These are phyloP conservation scores for Aspergillus olivimuriae DNA, from an alignment of 495 filamentous ascomycete genomes.

Conservation along the genomic window DNA sequence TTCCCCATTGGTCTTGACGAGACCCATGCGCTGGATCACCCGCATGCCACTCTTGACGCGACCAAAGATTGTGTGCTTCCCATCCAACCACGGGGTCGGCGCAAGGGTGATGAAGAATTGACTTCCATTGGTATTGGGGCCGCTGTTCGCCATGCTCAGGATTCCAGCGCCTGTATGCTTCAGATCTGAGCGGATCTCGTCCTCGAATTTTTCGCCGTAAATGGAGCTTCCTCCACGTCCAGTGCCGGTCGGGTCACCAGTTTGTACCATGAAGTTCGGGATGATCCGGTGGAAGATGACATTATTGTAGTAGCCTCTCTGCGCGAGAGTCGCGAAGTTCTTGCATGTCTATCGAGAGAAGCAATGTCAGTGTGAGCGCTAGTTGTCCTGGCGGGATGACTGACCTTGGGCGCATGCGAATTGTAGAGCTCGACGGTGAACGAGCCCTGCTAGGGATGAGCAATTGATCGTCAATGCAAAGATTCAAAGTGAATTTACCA, in stretches of 20 bases:
- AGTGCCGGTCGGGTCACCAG: slow-evolving; percentile 92
- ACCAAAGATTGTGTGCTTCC: slow-evolving; percentile 97
- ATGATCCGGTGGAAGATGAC: slow-evolving; percentile 92
- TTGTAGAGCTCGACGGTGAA: slow-evolving; percentile 89
- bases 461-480: not conserved
- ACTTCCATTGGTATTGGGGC: slow-evolving; percentile 88
- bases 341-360: slow-evolving; percentile 58
- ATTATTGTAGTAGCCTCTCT: slow-evolving; percentile 79
- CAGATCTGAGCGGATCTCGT: slow-evolving; percentile 71
- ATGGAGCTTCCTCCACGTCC: slow-evolving; percentile 86
- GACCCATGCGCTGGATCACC: slow-evolving; percentile 81
- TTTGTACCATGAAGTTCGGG: slow-evolving; percentile 94
- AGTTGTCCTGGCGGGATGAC: not conserved
- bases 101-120: slow-evolving; percentile 88
- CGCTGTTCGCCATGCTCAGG: slow-evolving; percentile 92
- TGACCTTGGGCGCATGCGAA: slow-evolving; percentile 65
- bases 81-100: slow-evolving; percentile 94
- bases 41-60: slow-evolving; percentile 79
- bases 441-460: slow-evolving; percentile 52
- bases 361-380: slow-evolving; percentile 12
- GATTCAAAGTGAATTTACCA: slow-evolving; percentile 44
- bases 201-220: slow-evolving; percentile 92
- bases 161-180: slow-evolving; percentile 95
- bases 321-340: slow-evolving; percentile 77
- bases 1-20: slow-evolving; percentile 76